phyloP scores from a whole-genome alignment of 352 stramenopile genomes.

The Halophytophthora batemanensis region DNA sequence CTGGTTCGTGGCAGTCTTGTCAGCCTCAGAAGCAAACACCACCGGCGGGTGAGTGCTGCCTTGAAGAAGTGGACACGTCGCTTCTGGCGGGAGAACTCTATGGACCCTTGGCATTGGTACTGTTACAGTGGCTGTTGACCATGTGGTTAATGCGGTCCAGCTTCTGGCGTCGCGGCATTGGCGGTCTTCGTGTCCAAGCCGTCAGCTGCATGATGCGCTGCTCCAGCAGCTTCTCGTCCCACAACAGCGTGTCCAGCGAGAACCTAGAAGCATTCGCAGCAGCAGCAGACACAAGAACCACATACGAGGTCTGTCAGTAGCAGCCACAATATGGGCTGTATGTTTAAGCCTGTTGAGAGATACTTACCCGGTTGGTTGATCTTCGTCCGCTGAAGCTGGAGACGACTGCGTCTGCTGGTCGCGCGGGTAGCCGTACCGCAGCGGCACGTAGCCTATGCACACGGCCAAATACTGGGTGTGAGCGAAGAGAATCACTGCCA shows the following conservation, averaged over 20 bases:
- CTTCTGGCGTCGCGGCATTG: constrained; percentile 55
- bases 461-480: constrained; percentile 3
- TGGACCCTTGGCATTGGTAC: constrained; percentile 31
- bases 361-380: constrained; percentile 32
- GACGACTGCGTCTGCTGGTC: constrained; percentile 11
- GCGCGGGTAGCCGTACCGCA: constrained; percentile 46
- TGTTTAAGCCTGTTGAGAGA: background rate
- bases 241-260: constrained; percentile 69
- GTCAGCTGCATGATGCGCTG: constrained; percentile 61
- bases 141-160: constrained; percentile 68
- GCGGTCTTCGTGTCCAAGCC: constrained; percentile 52
- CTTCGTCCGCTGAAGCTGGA: constrained; percentile 14
- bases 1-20: too few relatives aligned
- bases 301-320: background rate
- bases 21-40: too few relatives aligned
- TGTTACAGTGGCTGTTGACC: constrained; percentile 48
- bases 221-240: constrained; percentile 62
- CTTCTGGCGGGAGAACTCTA: background rate
- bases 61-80: too few relatives aligned
- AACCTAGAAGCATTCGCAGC: constrained; percentile 30
- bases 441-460: constrained; percentile 47
- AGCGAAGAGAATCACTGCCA: background rate
- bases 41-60: too few relatives aligned
- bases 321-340: background rate
- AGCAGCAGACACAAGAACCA: constrained; percentile 2